Evolutionary conservation across 2,329 filamentous ascomycete genomes (phyloP), one percentile per base, ranked within the genome.

Genomic region (Simplicillium aogashimaense): DNA sequence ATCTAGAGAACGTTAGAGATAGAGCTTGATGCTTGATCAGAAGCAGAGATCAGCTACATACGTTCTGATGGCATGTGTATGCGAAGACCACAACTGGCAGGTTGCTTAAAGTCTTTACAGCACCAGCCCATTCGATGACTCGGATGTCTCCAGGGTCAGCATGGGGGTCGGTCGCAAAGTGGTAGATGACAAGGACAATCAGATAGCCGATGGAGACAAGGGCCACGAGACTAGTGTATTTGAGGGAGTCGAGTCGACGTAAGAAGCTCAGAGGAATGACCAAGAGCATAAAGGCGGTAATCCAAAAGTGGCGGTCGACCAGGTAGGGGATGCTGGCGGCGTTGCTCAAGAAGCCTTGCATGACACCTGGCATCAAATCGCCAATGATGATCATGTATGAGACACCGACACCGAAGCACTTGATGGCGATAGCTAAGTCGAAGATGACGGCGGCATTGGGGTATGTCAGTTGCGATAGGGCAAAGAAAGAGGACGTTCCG

Each of bases 361-460:
- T 80, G 9, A 98, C 92, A 31, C 88, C 90, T 1, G 92, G 92
- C 92, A 98, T 98, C 46, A 98, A 68, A 59, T 98, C 92, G 38
- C 92, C 92, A 51, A 98, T 97, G 54, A 98, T 97, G 55, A 98
- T 98, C 53, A 98, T 76, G 64, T 98, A 98, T 52, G 88, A 95
- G 44, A 97, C 86, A 16, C 86, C 92, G 9, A 98, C 92, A 30
- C 92, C 92, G 57, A 98, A 98, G 63, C 92, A 98, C 60, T 98
- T 98, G 56, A 98, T 80, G 11, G 90, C 88, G 57, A 98, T 98
- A 6, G 92, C 92, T 7, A 83, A 81, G 63, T 98, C 92, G 59
- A 98, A 98, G 35, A 97, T 72, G 36, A 98, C 87, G 8, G 92
- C 86, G 3, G 90, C 88, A 58, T 95, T 95, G 2, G 92, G 92